phyloP scores from a whole-genome alignment of 441 rosid species.

The Isatis lusitanica region DNA sequence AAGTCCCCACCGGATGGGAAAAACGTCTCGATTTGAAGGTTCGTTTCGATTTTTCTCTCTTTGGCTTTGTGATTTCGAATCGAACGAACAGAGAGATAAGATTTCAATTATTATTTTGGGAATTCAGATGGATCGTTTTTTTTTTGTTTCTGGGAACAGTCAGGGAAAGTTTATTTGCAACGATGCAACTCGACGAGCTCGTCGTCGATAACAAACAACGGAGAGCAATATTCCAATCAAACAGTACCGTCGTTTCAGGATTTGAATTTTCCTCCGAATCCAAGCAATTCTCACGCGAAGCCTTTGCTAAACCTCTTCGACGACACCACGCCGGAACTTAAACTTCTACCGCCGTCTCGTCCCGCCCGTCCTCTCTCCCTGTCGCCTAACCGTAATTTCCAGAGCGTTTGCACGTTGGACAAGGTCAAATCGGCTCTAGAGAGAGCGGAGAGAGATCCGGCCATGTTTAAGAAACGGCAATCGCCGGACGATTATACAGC shows the following conservation, averaged over 20 bases:
- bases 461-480: slow-evolving; percentile 34
- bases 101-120: background rate
- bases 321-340: slow-evolving; percentile 54
- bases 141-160: slow-evolving; percentile 47
- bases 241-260: slow-evolving; percentile 58
- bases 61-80: background rate
- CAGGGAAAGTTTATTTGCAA: slow-evolving; percentile 74
- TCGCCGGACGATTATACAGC: slow-evolving; percentile 32
- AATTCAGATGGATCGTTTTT: background rate
- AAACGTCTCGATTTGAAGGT: slow-evolving; percentile 86
- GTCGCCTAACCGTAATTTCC: slow-evolving; percentile 37
- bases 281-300: slow-evolving; percentile 34
- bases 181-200: slow-evolving; percentile 53
- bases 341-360: slow-evolving; percentile 30
- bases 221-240: slow-evolving; percentile 42
- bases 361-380: slow-evolving; percentile 25
- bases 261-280: slow-evolving; percentile 60
- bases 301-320: slow-evolving; percentile 55
- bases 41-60: background rate
- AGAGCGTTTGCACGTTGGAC: slow-evolving; percentile 78
- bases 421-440: slow-evolving; percentile 69
- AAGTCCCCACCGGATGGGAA: slow-evolving; percentile 83
- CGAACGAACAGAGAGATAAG: background rate
- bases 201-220: slow-evolving; percentile 13
- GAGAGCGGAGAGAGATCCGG: slow-evolving; percentile 56